Evolutionary conservation across 2,329 filamentous ascomycete species (phyloP), one percentile per base, ranked within the genome.

Genomic region (Septoria linicola): DNA sequence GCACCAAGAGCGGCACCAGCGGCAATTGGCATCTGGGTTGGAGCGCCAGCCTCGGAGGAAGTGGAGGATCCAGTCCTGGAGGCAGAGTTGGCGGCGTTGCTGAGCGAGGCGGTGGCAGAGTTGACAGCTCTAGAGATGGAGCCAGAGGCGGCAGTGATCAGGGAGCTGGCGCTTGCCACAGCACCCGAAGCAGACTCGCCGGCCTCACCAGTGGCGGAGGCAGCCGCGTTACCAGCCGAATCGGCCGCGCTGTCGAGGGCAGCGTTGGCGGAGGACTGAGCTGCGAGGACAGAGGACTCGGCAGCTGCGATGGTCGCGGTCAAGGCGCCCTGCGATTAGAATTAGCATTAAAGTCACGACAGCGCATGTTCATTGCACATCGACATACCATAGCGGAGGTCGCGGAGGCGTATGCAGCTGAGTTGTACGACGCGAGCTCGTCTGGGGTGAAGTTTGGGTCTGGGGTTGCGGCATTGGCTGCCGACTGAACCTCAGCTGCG

Each of bases 1-100:
- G 54, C 57, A 45, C 57, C 57, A 35, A 58, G 36, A n/a, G 57
- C 57, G 37, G 46, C 57, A 40, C 44, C 57, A 17, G 57, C 57
- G 23, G 53, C 47, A n/a, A 59, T 32, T 14, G 54, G 57, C 31
- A 34, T 45, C 31, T 49, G 45, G n/a, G 57, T 58, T 3, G 57
- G 45, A 8, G 54, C 56, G 34, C 43, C 45, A 10, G 36, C 30
- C 8, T 27, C 52, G 20, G 49, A 49, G n/a, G 44, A 44, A 13
- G 51, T 17, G n/a, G 54, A 40, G 11, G 47, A 43, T 2, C 30
- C 39, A 31, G 32, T 11, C 8, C 16, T 45, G 4, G 37, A 25
- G 27, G 47, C 43, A 39, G 50, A 51, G 19, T 41, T 47, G 19
- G 39, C 42, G 30, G 46, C 52, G 13, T 19, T 21, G 45, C 32